Base-by-base conservation (phyloP, 179 eudicot species). In the Heliamphora pulchella region DNA sequence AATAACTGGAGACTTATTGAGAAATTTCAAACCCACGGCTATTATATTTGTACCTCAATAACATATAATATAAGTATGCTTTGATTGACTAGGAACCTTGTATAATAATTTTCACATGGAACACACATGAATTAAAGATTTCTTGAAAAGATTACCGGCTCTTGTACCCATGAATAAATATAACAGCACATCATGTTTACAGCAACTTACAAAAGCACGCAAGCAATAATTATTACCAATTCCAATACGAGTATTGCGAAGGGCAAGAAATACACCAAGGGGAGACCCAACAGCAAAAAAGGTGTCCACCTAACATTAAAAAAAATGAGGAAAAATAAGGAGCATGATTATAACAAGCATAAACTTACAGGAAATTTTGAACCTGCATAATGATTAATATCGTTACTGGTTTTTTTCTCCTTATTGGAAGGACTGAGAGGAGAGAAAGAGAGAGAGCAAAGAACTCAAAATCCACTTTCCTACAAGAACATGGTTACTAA, bases 271-370 rank as follows among this genome's bases (percentile, higher is more conserved):
- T 68, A 96, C 99, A 65, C 98, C 99, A 72, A 96, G 97, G 79
- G 99, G 99, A 59, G 99, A 96, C 5, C 99, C 99, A 85, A 87
- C 98, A 22, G 99, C 98, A 87, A 89, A 96, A 71, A 92, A 96
- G 58, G 98, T 96, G 81, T 96, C 98, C 76, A 94, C 97, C 99
- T 96, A 90, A 75, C 79, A 82, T 8, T 31, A 31, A 31, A 64
- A 17, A 78, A 71, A 55, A 9, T 72, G 20, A 67, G 54, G 57
- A 11, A 79, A 77, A 17, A 61, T 14, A 10, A 59, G 64, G 20
- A 11, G 41, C 50, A 50, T 66, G 3, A 63, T 14, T 18, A 14
- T 22, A 41, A 43, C 69, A 58, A 17, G 3, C 41, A n/a, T 9
- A 17, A 53, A 65, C 18, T 14, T 47, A 63, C 51, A 17, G 2